Evolutionary conservation across 2,329 filamentous ascomycete species (phyloP), one percentile per base, ranked within the genome.

Genomic region (Alternaria atra): DNA sequence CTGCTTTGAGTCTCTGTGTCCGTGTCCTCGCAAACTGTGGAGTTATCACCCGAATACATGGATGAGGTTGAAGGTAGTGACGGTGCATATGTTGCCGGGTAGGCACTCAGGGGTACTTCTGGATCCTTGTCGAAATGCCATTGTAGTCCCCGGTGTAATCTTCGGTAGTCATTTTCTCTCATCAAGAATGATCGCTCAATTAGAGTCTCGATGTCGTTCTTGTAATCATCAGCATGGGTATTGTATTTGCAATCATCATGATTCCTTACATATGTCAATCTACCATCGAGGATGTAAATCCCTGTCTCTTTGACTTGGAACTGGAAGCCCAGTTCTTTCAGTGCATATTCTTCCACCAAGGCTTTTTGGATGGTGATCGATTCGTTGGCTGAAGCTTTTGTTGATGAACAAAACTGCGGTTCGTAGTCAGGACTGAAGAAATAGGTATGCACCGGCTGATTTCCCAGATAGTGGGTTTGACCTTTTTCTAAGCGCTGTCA

Each of bases 371-470:
- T 59, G 13, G 43, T 30, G 25, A 59, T 50, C 12, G 37, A 44
- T 12, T 59, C 57, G 0, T 55, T 37, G 15, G 27, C 23, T 12
- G 58, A 39, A 5, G 48, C 17, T 1, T 47, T 48, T n/a, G 51
- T 55, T 0, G 55, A 47, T 0, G 58, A 39, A 3, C 29, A 43
- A 20, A 69, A 61, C 48, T 72, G 69, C 5, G 68, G 69, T 40
- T 58, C 54, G 53, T 70, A 73, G 30, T 66, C 56, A 2, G 67
- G 65, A 8, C 51, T 42, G 46, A 73, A 72, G 51, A 73, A 70
- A 37, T 70, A 60, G 2, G 70, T 61, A 35, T 73, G 69, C 0
- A 73, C 23, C 10, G 69, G 63, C 37, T 71, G 55, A n/a, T 48
- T 52, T 9, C 69, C 68, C 10, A 68, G 44, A 48, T 66, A 72